Evolutionary conservation across 2,329 filamentous ascomycete species (phyloP).

Genomic region (Aureobasidium sp.): DNA sequence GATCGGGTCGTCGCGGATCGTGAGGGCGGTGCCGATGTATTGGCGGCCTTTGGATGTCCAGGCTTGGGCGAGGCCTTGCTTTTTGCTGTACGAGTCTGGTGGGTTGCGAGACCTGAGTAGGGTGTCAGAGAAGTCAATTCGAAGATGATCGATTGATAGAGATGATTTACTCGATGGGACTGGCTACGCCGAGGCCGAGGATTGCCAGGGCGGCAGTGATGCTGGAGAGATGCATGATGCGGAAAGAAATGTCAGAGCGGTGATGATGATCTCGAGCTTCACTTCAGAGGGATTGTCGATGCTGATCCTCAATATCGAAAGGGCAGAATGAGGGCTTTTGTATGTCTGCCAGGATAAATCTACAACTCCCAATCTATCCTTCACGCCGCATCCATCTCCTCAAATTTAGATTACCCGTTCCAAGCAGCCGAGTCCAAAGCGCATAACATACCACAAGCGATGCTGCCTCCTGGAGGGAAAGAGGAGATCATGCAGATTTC

Average conservation of each 20-base stretch:
- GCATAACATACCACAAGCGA: neutral
- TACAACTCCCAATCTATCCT: neutral
- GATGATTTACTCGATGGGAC: constrained; percentile 21
- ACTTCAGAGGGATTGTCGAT: neutral
- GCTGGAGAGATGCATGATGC: constrained; percentile 22
- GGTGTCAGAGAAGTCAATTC: too few species aligned
- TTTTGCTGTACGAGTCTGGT: neutral
- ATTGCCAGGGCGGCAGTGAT: constrained; percentile 24
- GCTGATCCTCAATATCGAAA: neutral
- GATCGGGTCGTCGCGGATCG: constrained; percentile 26
- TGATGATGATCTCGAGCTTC: neutral
- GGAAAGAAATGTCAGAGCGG: neutral
- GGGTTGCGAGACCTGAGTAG: neutral
- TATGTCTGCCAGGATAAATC: neutral
- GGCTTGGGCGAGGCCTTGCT: constrained; percentile 4
- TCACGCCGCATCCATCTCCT: neutral
- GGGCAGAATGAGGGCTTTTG: constrained; percentile 1
- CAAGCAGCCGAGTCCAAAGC: neutral
- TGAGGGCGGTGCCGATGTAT: constrained; percentile 33
- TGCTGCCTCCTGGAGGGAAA: neutral
- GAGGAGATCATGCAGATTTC: neutral
- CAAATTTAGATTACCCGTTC: neutral
- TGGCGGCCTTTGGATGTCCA: constrained; percentile 23
- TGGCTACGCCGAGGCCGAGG: constrained; percentile 19
- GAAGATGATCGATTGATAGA: neutral